Evolutionary conservation across 2,329 filamentous ascomycete species (phyloP), one percentile per base, ranked within the genome.

Genomic region (Monilinia laxa): DNA sequence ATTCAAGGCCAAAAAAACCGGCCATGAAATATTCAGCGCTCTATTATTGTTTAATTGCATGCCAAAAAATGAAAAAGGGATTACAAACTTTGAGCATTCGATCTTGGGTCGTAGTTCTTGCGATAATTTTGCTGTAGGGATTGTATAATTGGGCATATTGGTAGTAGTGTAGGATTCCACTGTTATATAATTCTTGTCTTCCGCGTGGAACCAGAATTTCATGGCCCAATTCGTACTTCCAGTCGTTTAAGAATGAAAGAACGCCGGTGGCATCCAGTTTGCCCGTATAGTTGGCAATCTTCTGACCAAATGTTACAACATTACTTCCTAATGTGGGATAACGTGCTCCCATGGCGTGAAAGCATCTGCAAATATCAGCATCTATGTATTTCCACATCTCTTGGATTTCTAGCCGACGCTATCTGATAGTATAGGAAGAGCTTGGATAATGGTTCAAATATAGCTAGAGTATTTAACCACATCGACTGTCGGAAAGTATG

Each of bases 1-100:
- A 93, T 57, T 89, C 84, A 0, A 92, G 82, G 0, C 90, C 90
- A 74, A 93, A 93, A 79, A 93, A 93, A 0, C 90, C 90, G 7
- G 90, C 88, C 74, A 92, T 79, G 77, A 92, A 93, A 76, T 93
- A 90, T 76, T 93, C 90, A 3, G 90, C 90, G 54, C 71, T 51
- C 74, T 76, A 40, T 5, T 40, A 57, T 71, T 40, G 70, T 51
- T 66, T 35, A 49, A 38, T 18, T 40, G 16, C 53, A 38, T 53
- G 47, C 35, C 18, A 31, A 12, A 35, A 6, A 7, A n/a, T 11
- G 12, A 14, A 6, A 3, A 47, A 28, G 52, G 23, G 5, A 55
- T 40, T 84, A 89, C 70, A 49, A 42, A 75, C 74, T 75, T 92
- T 88, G 28, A 90, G 80, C 90, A 93, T 93, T 31, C 90, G 86